Percentiles rank a stretch among this genome's conserved stretches.
Conservation (phyloP, 2,329 filamentous ascomycete species). For the Trichoderma aggressivum region DNA sequence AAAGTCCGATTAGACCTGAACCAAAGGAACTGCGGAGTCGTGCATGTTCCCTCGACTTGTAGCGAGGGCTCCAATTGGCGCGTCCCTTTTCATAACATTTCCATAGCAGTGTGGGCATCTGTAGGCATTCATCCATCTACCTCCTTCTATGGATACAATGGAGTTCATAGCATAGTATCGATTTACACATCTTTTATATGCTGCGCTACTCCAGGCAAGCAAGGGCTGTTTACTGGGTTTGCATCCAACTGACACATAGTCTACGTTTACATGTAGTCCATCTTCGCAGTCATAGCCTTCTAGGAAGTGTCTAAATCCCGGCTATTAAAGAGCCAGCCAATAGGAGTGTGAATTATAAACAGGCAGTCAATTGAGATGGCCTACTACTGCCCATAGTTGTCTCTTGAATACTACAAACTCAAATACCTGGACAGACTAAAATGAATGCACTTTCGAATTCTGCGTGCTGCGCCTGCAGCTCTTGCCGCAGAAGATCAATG, state of each 20-base stretch:
- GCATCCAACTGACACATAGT: not conserved
- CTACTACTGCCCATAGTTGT: not conserved
- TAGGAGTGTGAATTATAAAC: too few relatives aligned
- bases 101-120: not conserved
- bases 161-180: not conserved
- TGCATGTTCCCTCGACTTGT: not conserved
- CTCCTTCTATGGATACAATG: not conserved
- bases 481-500: not conserved
- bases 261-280: not conserved
- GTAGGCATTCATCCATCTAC: not conserved
- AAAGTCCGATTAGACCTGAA: not conserved
- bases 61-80: not conserved
- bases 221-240: not conserved
- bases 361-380: too few relatives aligned
- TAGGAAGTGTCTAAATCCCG: not conserved
- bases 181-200: not conserved
- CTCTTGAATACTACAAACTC: too few relatives aligned
- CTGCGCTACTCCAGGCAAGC: not conserved
- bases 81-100: not conserved
- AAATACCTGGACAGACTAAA: not conserved
- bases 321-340: not conserved
- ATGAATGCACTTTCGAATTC: not conserved
- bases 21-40: not conserved
- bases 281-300: not conserved
- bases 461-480: not conserved